These are phyloP conservation scores for Marasmius fiardii DNA, from an alignment of 1,284 basidiomycete species.

Conservation along the genomic window DNA sequence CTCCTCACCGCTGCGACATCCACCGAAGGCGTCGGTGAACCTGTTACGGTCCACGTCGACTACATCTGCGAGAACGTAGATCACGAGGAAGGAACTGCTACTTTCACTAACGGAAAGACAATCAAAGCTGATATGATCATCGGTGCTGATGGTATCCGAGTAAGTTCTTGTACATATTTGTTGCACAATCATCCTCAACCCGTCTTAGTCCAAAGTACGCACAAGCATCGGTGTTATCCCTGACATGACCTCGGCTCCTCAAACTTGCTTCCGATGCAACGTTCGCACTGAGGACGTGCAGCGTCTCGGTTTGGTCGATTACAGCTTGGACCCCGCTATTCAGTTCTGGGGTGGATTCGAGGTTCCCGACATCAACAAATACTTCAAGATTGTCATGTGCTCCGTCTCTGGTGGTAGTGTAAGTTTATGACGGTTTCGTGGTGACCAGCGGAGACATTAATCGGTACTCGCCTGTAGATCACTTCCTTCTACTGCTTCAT, in stretches of 20 bases:
- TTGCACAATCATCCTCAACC: conserved; percentile 14
- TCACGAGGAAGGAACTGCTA: conserved; percentile 22
- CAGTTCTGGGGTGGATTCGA: conserved; percentile 11
- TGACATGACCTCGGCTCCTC: conserved; percentile 24
- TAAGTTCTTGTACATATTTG: conserved; percentile 8
- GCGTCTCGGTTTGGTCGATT: conserved; percentile 24
- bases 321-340: conserved; percentile 26
- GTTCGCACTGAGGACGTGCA: conserved; percentile 24
- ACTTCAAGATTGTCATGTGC: conserved; percentile 31
- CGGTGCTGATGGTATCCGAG: conserved; percentile 36
- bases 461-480: background rate
- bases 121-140: conserved; percentile 32
- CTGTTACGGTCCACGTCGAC: conserved; percentile 8
- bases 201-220: conserved; percentile 16
- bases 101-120: conserved; percentile 26
- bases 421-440: background rate
- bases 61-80: conserved; percentile 21
- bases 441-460: background rate
- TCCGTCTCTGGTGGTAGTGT: conserved; percentile 25
- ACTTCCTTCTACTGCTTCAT: conserved; percentile 23
- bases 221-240: conserved; percentile 23
- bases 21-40: conserved; percentile 8
- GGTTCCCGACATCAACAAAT: conserved; percentile 20
- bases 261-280: conserved; percentile 31
- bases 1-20: conserved; percentile 11